A percentile compares a stretch with the other conserved stretches of the same genome.
Conservation (phyloP, 106 monocot species). For the Dendrobium nobile region DNA sequence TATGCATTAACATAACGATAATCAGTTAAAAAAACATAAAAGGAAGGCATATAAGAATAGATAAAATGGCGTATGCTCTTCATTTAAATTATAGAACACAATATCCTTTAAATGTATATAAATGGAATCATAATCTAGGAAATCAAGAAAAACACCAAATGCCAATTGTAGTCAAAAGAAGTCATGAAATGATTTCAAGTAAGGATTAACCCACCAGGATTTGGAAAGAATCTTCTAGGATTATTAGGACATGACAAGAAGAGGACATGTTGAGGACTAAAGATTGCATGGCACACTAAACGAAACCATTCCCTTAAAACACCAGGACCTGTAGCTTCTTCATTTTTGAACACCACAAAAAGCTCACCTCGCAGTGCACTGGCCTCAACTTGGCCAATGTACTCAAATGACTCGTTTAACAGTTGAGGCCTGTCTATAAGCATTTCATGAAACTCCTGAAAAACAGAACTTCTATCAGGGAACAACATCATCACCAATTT, state of each 20-base stretch:
- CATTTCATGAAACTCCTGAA: constrained; percentile 65
- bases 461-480: constrained; percentile 41
- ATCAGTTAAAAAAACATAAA: too few species aligned
- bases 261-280: constrained; percentile 58
- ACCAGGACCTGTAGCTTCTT: constrained; percentile 91
- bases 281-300: constrained; percentile 60
- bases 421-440: constrained; percentile 73
- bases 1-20: too few species aligned
- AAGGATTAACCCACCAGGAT: constrained; percentile 43
- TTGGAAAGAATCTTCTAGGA: constrained; percentile 65
- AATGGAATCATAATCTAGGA: too few species aligned
- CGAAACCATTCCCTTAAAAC: constrained; percentile 92
- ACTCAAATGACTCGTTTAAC: constrained; percentile 73
- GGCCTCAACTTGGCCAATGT: constrained; percentile 48
- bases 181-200: neutral
- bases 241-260: constrained; percentile 63
- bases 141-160: too few species aligned
- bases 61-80: too few species aligned
- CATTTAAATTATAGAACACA: too few species aligned
- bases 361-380: constrained; percentile 45
- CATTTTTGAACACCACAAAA: constrained; percentile 90
- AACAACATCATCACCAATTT: constrained; percentile 76
- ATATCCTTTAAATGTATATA: too few species aligned
- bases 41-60: too few species aligned
- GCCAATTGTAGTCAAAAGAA: too few species aligned